A percentile compares a stretch with the other conserved stretches of the same genome.
phyloP scores from a whole-genome alignment of 495 filamentous ascomycete genomes.

The Hypoxylon trugodes region DNA sequence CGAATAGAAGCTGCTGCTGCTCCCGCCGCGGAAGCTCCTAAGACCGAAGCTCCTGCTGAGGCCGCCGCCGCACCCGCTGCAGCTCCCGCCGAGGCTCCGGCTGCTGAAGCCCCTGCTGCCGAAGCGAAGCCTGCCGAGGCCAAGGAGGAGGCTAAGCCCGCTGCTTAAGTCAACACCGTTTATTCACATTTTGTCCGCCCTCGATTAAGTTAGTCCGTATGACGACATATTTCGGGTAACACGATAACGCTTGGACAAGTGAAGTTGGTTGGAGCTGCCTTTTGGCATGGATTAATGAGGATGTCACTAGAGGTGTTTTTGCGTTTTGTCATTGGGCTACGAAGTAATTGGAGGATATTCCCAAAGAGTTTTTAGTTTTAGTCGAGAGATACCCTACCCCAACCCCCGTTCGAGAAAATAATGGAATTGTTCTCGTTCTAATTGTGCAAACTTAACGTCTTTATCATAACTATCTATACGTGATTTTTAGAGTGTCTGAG shows the following conservation, averaged over 20 bases:
- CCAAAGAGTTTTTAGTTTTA: slow-evolving; percentile 35
- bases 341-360: slow-evolving; percentile 35
- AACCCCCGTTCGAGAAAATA: slow-evolving; percentile 29
- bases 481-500: too few relatives aligned
- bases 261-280: background rate
- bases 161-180: slow-evolving; percentile 6
- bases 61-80: slow-evolving; percentile 11
- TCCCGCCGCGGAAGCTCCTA: slow-evolving; percentile 16
- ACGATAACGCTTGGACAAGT: slow-evolving; percentile 21
- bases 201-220: slow-evolving; percentile 1
- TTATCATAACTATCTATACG: slow-evolving; percentile 22
- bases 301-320: slow-evolving; percentile 12
- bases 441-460: background rate
- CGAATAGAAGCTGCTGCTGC: slow-evolving; percentile 4
- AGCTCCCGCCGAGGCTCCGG: slow-evolving; percentile 35
- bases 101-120: slow-evolving; percentile 18
- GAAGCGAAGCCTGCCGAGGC: slow-evolving; percentile 29
- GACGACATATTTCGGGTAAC: too few relatives aligned
- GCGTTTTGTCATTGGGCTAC: background rate
- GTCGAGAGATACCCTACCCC: slow-evolving; percentile 35
- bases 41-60: slow-evolving; percentile 1
- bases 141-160: slow-evolving; percentile 29
- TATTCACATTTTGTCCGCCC: background rate
- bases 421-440: slow-evolving; percentile 35
- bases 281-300: slow-evolving; percentile 4